A percentile compares a stretch with the other conserved stretches of the same genome.
phyloP scores from a whole-genome alignment of 768 basidiomycete genomes.

The Leccinum fibrillosum region DNA sequence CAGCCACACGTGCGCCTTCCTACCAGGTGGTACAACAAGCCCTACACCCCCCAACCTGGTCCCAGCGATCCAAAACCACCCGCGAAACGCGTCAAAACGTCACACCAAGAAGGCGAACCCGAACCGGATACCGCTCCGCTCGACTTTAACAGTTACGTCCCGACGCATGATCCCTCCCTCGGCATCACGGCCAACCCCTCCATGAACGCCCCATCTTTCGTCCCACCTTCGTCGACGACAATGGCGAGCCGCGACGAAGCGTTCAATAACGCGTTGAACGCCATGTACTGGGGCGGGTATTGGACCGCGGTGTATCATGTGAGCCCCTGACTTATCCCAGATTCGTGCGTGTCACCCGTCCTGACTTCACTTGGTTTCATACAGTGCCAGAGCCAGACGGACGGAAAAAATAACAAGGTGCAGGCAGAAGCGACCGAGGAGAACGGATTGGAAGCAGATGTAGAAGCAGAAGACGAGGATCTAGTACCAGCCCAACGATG shows the following conservation, averaged over 20 bases:
- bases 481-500: conserved; percentile 30
- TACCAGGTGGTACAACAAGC: conserved; percentile 76
- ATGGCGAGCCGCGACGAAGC: conserved; percentile 69
- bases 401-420: conserved; percentile 14
- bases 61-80: conserved; percentile 6
- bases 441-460: conserved; percentile 25
- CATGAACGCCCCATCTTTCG: conserved; percentile 18
- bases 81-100: not conserved
- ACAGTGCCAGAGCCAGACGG: conserved; percentile 34
- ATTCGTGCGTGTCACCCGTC: not conserved
- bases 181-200: conserved; percentile 24
- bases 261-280: conserved; percentile 67
- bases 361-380: conserved; percentile 1
- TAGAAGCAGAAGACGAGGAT: conserved; percentile 19
- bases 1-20: not conserved
- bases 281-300: conserved; percentile 87
- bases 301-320: conserved; percentile 88
- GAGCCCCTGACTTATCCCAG: conserved; percentile 15
- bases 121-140: conserved; percentile 58
- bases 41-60: conserved; percentile 25
- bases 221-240: conserved; percentile 32
- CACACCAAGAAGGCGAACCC: conserved; percentile 1
- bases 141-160: conserved; percentile 69
- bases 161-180: conserved; percentile 65
- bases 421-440: conserved; percentile 31